These are phyloP conservation scores for Aspergillus baeticus DNA, from an alignment of 495 filamentous ascomycete genomes.

Conservation along the genomic window DNA sequence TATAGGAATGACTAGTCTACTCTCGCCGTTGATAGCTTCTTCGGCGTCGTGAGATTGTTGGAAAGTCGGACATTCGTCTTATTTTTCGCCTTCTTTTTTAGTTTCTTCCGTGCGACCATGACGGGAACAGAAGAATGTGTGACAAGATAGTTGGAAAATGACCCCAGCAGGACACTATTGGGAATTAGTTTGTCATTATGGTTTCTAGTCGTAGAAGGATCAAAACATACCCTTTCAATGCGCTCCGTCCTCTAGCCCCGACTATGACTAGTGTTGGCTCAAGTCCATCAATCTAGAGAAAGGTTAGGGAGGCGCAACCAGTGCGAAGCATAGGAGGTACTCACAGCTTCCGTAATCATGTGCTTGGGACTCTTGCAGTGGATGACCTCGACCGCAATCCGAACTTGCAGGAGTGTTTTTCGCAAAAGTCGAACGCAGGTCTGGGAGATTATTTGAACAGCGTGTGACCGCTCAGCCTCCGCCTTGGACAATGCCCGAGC, in stretches of 20 bases:
- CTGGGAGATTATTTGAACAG: slow-evolving; percentile 72
- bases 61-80: slow-evolving; percentile 61
- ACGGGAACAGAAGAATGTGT: slow-evolving; percentile 95
- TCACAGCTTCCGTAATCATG: slow-evolving; percentile 75
- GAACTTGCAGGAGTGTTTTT: slow-evolving; percentile 87
- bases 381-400: slow-evolving; percentile 90
- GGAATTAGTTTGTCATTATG: slow-evolving; percentile 3
- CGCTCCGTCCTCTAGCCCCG: slow-evolving; percentile 84
- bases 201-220: background rate
- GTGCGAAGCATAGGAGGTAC: slow-evolving; percentile 18
- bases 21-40: slow-evolving; percentile 62
- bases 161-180: slow-evolving; percentile 81
- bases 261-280: slow-evolving; percentile 92
- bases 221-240: slow-evolving; percentile 79
- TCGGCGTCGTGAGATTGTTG: slow-evolving; percentile 68
- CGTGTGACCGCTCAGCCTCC: slow-evolving; percentile 75
- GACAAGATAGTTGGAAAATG: slow-evolving; percentile 95
- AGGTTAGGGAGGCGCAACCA: background rate
- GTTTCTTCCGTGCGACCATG: slow-evolving; percentile 83
- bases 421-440: slow-evolving; percentile 79
- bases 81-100: slow-evolving; percentile 72
- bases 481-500: slow-evolving; percentile 50
- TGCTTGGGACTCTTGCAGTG: slow-evolving; percentile 96
- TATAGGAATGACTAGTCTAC: slow-evolving; percentile 49
- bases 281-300: slow-evolving; percentile 74